These are phyloP conservation scores for Boletus barrowsii DNA, from an alignment of 768 basidiomycete genomes.

Conservation along the genomic window DNA sequence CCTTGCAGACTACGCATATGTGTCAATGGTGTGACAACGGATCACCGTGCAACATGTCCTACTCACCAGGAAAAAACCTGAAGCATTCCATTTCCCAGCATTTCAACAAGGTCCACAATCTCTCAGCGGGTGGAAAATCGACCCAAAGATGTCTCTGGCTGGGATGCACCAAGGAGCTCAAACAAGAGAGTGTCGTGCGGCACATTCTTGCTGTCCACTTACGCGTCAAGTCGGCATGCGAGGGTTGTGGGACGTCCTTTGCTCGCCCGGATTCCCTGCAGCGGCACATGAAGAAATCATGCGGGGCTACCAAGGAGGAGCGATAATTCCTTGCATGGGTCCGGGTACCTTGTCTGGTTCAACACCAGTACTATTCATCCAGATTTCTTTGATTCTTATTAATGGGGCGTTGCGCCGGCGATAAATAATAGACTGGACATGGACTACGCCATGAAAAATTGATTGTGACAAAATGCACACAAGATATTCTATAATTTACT, in stretches of 20 bases:
- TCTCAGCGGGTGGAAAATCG: constrained; percentile 7
- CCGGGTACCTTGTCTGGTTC: background rate
- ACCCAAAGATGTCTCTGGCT: constrained; percentile 14
- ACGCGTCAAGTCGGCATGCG: constrained; percentile 8
- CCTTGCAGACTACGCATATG: background rate
- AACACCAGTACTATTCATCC: no score
- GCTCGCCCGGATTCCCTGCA: constrained; percentile 27
- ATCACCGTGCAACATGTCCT: background rate
- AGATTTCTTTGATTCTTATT: no score
- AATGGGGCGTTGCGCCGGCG: no score
- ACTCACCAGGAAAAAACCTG: background rate
- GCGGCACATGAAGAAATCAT: constrained; percentile 21
- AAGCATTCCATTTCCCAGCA: constrained; percentile 16
- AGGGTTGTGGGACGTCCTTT: constrained; percentile 21
- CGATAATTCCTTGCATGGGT: background rate
- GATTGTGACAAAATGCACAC: no score
- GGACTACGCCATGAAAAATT: no score
- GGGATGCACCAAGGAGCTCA: constrained; percentile 21
- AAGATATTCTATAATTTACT: background rate
- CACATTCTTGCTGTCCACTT: constrained; percentile 26
- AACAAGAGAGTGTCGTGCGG: constrained; percentile 24
- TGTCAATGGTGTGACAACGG: constrained; percentile 15
- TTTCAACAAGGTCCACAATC: constrained; percentile 1
- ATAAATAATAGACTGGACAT: no score
- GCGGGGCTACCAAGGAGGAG: background rate